A percentile compares a stretch with the other conserved stretches of the same genome.
phyloP scores from a whole-genome alignment of 192 early-diverging fungal species.

The Coemansia reversa region DNA sequence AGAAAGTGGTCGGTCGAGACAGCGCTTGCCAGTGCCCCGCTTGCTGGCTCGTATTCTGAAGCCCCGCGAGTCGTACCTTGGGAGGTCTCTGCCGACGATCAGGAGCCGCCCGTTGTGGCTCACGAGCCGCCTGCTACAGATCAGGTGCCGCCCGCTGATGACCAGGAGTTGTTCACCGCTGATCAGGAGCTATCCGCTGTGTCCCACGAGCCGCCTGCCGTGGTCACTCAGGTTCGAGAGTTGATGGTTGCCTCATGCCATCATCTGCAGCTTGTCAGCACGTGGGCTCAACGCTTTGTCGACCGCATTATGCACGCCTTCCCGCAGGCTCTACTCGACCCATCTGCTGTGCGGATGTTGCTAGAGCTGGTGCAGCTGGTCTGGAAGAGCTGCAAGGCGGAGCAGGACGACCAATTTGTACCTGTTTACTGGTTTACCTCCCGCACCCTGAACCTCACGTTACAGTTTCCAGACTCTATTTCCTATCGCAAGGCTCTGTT shows the following conservation, averaged over 20 bases:
- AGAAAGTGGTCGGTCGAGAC: slow-evolving; percentile 33
- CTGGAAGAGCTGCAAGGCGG: slow-evolving; percentile 76
- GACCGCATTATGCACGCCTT: slow-evolving; percentile 61
- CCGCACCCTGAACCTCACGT: slow-evolving; percentile 58
- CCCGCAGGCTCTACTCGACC: slow-evolving; percentile 81
- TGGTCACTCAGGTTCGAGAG: slow-evolving; percentile 58
- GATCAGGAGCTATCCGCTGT: neutral
- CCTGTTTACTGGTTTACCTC: slow-evolving; percentile 72
- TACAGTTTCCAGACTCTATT: slow-evolving; percentile 72
- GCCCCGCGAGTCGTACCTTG: neutral
- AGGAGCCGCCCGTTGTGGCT: neutral
- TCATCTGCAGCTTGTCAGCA: slow-evolving; percentile 68
- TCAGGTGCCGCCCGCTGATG: neutral
- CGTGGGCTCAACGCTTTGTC: slow-evolving; percentile 62
- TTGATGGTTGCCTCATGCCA: slow-evolving; percentile 67
- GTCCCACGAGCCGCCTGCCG: slow-evolving; percentile 7
- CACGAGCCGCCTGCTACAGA: neutral
- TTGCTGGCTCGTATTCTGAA: neutral
- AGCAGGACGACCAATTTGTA: slow-evolving; percentile 76
- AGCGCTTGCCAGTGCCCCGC: slow-evolving; percentile 22
- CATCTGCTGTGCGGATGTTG: slow-evolving; percentile 62
- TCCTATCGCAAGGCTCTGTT: slow-evolving; percentile 69
- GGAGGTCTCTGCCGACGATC: neutral
- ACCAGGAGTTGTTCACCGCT: slow-evolving; percentile 7
- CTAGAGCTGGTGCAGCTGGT: slow-evolving; percentile 81